Evolutionary conservation across 1,284 basidiomycete species (phyloP).

Genomic region (Sporisorium exsertum): DNA sequence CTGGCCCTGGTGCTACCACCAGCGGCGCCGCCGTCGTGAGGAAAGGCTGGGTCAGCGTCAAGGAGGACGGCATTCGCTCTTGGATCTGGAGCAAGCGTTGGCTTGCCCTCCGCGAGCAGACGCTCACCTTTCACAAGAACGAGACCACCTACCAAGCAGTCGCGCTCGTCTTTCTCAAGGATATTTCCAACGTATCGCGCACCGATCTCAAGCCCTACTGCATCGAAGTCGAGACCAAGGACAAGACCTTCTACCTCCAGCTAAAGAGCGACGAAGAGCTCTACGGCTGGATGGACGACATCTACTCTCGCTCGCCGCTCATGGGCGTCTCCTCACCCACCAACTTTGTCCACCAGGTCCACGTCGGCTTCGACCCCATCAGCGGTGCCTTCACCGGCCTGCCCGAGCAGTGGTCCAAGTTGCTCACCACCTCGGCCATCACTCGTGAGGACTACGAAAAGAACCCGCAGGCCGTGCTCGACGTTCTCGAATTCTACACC

Average conservation of each 20-base stretch:
- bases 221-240: constrained; percentile 80
- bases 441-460: constrained; percentile 97
- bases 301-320: constrained; percentile 89
- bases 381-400: constrained; percentile 94
- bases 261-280: constrained; percentile 94
- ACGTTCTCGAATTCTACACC: constrained; percentile 98
- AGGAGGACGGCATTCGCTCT: constrained; percentile 73
- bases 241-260: constrained; percentile 81
- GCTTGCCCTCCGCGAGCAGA: constrained; percentile 85
- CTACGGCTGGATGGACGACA: constrained; percentile 95
- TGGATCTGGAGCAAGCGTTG: constrained; percentile 94
- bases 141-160: constrained; percentile 80
- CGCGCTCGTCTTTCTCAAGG: constrained; percentile 78
- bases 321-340: constrained; percentile 94
- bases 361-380: constrained; percentile 95
- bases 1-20: constrained; percentile 45
- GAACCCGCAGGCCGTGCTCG: constrained; percentile 95
- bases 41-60: constrained; percentile 68
- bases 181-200: constrained; percentile 87
- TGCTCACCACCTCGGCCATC: constrained; percentile 95
- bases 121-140: constrained; percentile 87
- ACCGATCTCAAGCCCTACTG: constrained; percentile 94
- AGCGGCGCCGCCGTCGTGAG: constrained; percentile 60
- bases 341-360: constrained; percentile 97
- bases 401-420: constrained; percentile 95